phyloP scores from a whole-genome alignment of 176 grass and related monocot genomes.

The Raddia distichophylla region DNA sequence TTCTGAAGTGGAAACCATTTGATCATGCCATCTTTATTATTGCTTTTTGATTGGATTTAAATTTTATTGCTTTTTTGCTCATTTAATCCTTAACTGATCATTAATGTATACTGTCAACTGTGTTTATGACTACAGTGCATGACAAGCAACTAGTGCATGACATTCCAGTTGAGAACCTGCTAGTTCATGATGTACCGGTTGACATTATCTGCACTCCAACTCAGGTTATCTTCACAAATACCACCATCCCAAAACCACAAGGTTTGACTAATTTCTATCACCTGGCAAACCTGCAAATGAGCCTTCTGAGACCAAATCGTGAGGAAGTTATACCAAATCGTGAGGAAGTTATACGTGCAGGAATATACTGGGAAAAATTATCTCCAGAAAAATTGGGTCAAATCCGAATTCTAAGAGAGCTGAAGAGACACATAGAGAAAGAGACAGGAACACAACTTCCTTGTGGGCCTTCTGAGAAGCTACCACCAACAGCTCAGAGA shows the following conservation, averaged over 20 bases:
- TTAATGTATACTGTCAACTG: neutral
- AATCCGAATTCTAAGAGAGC: conserved; percentile 76
- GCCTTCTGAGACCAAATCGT: neutral
- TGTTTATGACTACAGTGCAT: conserved; percentile 61
- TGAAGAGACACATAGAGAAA: conserved; percentile 80
- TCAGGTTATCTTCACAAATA: conserved; percentile 86
- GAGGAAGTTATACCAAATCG: conserved; percentile 11
- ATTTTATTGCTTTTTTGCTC: neutral
- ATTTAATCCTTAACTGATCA: conserved; percentile 5
- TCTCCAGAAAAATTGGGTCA: conserved; percentile 89
- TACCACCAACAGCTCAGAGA: conserved; percentile 83
- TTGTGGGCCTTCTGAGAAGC: conserved; percentile 76
- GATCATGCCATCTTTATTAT: neutral
- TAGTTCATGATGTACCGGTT: conserved; percentile 92
- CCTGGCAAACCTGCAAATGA: conserved; percentile 16
- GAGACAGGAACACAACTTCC: conserved; percentile 72
- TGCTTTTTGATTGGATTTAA: neutral
- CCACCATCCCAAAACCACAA: conserved; percentile 85
- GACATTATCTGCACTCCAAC: conserved; percentile 94
- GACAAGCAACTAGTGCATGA: conserved; percentile 94
- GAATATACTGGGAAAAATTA: conserved; percentile 95
- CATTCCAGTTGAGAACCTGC: conserved; percentile 85
- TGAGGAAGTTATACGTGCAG: conserved; percentile 42
- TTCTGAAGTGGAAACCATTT: conserved; percentile 14
- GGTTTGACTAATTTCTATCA: conserved; percentile 45